A percentile compares a stretch with the other conserved stretches of the same genome.
phyloP scores from a whole-genome alignment of 2,329 filamentous ascomycete species.

The Microdochium trichocladiopsis region DNA sequence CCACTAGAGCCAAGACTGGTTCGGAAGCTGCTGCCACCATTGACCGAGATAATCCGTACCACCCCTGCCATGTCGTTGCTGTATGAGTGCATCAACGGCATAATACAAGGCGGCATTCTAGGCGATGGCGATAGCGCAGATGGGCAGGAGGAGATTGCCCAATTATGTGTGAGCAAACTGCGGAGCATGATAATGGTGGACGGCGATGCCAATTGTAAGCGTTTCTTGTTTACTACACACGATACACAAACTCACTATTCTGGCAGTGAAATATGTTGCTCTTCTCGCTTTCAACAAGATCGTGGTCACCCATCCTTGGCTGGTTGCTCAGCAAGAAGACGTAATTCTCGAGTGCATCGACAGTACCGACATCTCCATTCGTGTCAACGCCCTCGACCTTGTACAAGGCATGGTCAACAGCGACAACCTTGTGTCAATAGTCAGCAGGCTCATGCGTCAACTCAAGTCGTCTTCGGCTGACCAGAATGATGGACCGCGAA shows the following conservation, averaged over 20 bases:
- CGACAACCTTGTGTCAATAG: slow-evolving; percentile 77
- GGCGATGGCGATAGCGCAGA: slow-evolving; percentile 71
- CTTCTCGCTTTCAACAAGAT: slow-evolving; percentile 94
- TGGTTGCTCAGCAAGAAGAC: slow-evolving; percentile 90
- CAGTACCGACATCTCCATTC: slow-evolving; percentile 91
- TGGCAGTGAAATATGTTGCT: slow-evolving; percentile 88
- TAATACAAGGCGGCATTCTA: slow-evolving; percentile 92
- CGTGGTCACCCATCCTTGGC: slow-evolving; percentile 75
- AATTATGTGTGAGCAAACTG: slow-evolving; percentile 85
- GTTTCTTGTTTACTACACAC: slow-evolving; percentile 6
- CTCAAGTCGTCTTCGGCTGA: slow-evolving; percentile 60
- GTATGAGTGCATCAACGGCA: slow-evolving; percentile 97
- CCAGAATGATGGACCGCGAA: slow-evolving; percentile 40
- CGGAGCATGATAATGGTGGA: slow-evolving; percentile 91
- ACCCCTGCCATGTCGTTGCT: slow-evolving; percentile 96
- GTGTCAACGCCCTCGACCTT: slow-evolving; percentile 84
- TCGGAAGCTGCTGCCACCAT: slow-evolving; percentile 81
- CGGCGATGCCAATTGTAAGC: slow-evolving; percentile 84
- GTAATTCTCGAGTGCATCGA: slow-evolving; percentile 96
- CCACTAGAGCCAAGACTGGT: slow-evolving; percentile 87
- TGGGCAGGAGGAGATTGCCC: slow-evolving; percentile 86
- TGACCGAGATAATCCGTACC: slow-evolving; percentile 89
- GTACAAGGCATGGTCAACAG: slow-evolving; percentile 89
- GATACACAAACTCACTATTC: slow-evolving; percentile 8
- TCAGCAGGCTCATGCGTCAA: slow-evolving; percentile 82